These are phyloP conservation scores for Flagelloscypha sp. DNA, from an alignment of 768 basidiomycete genomes.

Conservation along the genomic window DNA sequence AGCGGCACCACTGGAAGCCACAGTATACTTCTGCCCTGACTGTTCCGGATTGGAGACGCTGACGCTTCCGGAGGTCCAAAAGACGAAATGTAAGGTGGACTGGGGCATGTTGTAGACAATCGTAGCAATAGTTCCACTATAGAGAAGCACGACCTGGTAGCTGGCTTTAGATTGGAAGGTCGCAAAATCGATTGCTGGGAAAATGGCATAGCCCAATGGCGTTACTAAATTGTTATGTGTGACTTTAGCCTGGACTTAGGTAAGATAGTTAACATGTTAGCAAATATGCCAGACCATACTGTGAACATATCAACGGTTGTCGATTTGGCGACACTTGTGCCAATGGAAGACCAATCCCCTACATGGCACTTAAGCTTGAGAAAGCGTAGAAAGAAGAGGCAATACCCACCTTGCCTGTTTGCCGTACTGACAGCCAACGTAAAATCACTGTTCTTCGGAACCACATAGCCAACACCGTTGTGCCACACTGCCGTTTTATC, in stretches of 20 bases:
- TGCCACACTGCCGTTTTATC: slow-evolving; percentile 47
- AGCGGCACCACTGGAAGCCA: slow-evolving; percentile 30
- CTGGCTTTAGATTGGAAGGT: slow-evolving; percentile 32
- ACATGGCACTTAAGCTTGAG: slow-evolving; percentile 18
- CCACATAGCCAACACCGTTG: slow-evolving; percentile 53
- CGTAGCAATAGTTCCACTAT: slow-evolving; percentile 40
- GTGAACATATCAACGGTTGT: slow-evolving; percentile 53
- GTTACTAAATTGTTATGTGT: slow-evolving; percentile 13
- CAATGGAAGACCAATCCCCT: slow-evolving; percentile 50
- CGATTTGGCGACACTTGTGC: slow-evolving; percentile 52
- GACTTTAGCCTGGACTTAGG: slow-evolving; percentile 34
- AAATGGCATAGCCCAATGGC: slow-evolving; percentile 45
- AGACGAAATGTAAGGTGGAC: slow-evolving; percentile 38
- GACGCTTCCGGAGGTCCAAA: slow-evolving; percentile 44
- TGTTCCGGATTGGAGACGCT: slow-evolving; percentile 15
- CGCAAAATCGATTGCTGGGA: slow-evolving; percentile 39
- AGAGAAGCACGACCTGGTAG: slow-evolving; percentile 24
- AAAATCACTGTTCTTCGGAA: slow-evolving; percentile 31
- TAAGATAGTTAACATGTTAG: too few species aligned
- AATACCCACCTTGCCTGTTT: slow-evolving; percentile 36
- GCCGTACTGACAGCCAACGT: slow-evolving; percentile 26
- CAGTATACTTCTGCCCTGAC: slow-evolving; percentile 19
- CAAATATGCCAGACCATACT: slow-evolving; percentile 55
- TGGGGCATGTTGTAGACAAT: slow-evolving; percentile 40
- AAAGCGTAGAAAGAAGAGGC: too few species aligned